Conservation (phyloP, 2,329 filamentous ascomycete species). For the Phoma sp. region DNA sequence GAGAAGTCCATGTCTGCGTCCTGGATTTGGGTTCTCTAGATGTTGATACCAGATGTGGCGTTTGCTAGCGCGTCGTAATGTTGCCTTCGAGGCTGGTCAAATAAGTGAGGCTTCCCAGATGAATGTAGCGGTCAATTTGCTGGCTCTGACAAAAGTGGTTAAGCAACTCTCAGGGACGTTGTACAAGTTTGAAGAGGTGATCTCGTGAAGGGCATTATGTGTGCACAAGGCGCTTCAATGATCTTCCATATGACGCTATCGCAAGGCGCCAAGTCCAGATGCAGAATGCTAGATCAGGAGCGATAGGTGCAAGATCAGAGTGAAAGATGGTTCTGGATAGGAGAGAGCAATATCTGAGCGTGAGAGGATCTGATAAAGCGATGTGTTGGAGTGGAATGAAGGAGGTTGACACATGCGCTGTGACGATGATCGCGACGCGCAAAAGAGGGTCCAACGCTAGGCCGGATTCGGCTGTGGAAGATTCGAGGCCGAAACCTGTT, state of each 20-base stretch:
- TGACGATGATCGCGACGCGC: constrained; percentile 22
- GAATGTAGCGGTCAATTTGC: constrained; percentile 6
- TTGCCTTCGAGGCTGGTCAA: constrained; percentile 25
- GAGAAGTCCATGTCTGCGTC: constrained; percentile 39
- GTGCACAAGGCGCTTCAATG: constrained; percentile 29
- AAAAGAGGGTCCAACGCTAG: constrained; percentile 16
- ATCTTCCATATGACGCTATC: constrained; percentile 26
- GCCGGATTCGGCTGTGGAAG: constrained; percentile 20
- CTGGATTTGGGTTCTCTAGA: neutral
- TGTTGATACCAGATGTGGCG: constrained; percentile 32
- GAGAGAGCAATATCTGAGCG: neutral
- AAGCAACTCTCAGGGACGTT: constrained; percentile 16
- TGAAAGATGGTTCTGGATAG: constrained; percentile 18
- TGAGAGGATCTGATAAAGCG: constrained; percentile 12
- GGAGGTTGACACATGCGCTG: constrained; percentile 13
- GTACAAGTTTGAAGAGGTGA: constrained; percentile 23
- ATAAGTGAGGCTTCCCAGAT: constrained; percentile 3
- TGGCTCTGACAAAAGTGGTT: constrained; percentile 4
- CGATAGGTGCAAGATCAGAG: constrained; percentile 12
- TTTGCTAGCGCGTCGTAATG: constrained; percentile 23
- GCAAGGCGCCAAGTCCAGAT: constrained; percentile 15
- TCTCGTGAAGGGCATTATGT: constrained; percentile 31
- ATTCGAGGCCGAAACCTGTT: constrained; percentile 24
- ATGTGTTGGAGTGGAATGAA: constrained; percentile 24
- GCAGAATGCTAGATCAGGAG: constrained; percentile 4